phyloP scores from a whole-genome alignment of 208 protist species.

The Leishmania lainsoni region DNA sequence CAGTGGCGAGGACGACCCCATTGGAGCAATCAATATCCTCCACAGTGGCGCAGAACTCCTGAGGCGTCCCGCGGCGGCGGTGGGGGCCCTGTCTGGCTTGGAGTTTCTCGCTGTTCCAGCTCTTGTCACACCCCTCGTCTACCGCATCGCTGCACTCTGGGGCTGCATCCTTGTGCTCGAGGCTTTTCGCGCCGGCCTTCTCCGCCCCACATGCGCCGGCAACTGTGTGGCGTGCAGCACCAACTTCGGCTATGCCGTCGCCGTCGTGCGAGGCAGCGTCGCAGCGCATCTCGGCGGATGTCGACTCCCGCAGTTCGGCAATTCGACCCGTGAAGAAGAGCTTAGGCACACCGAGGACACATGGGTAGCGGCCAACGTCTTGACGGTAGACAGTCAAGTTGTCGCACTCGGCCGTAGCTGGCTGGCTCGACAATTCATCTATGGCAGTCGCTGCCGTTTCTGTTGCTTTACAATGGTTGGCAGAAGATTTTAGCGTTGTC shows the following conservation, averaged over 20 bases:
- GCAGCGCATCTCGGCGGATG: constrained; percentile 4
- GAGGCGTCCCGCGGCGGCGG: neutral
- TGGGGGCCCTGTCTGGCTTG: no score
- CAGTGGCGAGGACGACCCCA: neutral
- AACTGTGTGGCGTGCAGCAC: neutral
- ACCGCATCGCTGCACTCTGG: neutral
- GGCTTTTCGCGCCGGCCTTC: neutral
- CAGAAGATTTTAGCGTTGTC: no score
- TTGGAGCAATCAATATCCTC: no score
- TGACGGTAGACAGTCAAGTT: neutral
- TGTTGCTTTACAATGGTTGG: no score
- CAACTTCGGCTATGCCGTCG: neutral
- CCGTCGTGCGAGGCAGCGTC: neutral
- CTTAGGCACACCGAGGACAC: constrained; percentile 23
- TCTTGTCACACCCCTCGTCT: neutral
- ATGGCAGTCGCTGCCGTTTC: neutral
- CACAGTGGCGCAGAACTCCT: neutral
- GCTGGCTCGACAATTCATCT: neutral
- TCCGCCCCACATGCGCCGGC: neutral
- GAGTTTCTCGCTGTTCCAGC: neutral
- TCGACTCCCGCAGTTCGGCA: constrained; percentile 17
- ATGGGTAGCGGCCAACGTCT: neutral
- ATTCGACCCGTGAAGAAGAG: constrained; percentile 37
- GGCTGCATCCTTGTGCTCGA: neutral
- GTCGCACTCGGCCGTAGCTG: no score